phyloP scores from a whole-genome alignment of 2,329 filamentous ascomycete genomes.

The Botryotinia calthae region DNA sequence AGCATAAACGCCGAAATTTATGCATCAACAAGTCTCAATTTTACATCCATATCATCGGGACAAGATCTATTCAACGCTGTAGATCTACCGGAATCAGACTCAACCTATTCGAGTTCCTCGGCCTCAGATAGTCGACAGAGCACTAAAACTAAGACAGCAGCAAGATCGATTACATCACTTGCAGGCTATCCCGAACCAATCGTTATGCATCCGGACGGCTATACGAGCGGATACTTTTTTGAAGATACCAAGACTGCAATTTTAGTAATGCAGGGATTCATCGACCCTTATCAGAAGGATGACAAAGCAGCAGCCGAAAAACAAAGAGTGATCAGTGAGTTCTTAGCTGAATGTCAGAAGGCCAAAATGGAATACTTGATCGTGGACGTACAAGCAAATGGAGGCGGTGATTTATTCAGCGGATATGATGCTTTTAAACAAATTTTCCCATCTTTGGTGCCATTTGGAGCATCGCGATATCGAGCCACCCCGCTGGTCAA shows the following conservation, averaged over 20 bases:
- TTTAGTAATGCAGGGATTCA: conserved; percentile 24
- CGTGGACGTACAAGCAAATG: conserved; percentile 58
- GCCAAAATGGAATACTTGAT: conserved; percentile 18
- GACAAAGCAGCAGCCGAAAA: background rate
- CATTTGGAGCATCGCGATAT: conserved; percentile 43
- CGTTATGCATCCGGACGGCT: conserved; percentile 22
- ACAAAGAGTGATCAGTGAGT: conserved; percentile 16
- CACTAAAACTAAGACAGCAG: background rate
- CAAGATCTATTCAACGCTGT: conserved; percentile 23
- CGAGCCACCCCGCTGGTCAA: conserved; percentile 17
- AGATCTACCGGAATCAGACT: conserved; percentile 16
- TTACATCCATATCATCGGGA: conserved; percentile 25
- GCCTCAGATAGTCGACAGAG: background rate
- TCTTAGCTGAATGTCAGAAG: conserved; percentile 14
- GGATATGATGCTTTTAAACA: conserved; percentile 50
- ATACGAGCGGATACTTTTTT: conserved; percentile 30
- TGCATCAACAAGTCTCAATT: conserved; percentile 33
- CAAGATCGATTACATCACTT: conserved; percentile 10
- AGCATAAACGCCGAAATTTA: conserved; percentile 33
- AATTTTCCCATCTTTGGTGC: conserved; percentile 32
- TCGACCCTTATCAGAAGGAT: conserved; percentile 27
- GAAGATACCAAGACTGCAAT: conserved; percentile 27
- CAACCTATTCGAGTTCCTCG: conserved; percentile 9
- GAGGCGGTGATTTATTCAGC: conserved; percentile 51
- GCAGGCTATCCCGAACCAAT: conserved; percentile 25